phyloP scores from a whole-genome alignment of 139 green algal species.

The Trebouxia sp. region DNA sequence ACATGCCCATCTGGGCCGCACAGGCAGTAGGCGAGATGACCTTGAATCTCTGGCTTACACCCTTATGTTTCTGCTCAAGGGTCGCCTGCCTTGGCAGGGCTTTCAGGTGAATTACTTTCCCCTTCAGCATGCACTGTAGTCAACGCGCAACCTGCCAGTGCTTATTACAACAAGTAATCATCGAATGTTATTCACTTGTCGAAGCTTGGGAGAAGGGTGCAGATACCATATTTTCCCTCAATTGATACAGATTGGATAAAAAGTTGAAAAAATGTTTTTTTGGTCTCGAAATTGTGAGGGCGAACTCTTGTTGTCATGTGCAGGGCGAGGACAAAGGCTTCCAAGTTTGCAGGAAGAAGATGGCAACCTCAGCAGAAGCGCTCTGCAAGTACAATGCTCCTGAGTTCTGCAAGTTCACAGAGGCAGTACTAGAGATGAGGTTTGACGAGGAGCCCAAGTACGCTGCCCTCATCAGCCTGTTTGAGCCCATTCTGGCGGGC shows the following conservation, averaged over 20 bases:
- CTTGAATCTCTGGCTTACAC: slow-evolving; percentile 98
- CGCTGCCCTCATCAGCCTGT: slow-evolving; percentile 81
- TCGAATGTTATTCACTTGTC: too few relatives aligned
- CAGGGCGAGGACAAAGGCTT: slow-evolving; percentile 97
- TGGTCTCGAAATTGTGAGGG: background rate
- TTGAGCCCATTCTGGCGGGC: slow-evolving; percentile 73
- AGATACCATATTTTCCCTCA: too few relatives aligned
- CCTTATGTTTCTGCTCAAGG: slow-evolving; percentile 95
- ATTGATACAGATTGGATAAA: too few relatives aligned
- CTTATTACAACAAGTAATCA: too few relatives aligned
- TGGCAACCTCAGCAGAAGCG: slow-evolving; percentile 85
- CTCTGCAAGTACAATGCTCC: slow-evolving; percentile 65
- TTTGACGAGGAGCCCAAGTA: slow-evolving; percentile 97
- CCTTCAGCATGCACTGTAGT: background rate
- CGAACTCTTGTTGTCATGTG: background rate
- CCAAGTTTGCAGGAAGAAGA: slow-evolving; percentile 98
- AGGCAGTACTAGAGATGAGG: slow-evolving; percentile 92
- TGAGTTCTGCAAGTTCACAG: slow-evolving; percentile 85
- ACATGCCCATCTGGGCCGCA: slow-evolving; percentile 94
- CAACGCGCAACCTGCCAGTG: too few relatives aligned
- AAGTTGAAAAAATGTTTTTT: too few relatives aligned
- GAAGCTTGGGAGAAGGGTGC: too few relatives aligned
- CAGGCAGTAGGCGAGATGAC: slow-evolving; percentile 88
- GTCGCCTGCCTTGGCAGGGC: slow-evolving; percentile 87
- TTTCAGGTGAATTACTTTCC: slow-evolving; percentile 66